Evolutionary conservation across 2,329 filamentous ascomycete species (phyloP).

Genomic region (Xylariales sp.): DNA sequence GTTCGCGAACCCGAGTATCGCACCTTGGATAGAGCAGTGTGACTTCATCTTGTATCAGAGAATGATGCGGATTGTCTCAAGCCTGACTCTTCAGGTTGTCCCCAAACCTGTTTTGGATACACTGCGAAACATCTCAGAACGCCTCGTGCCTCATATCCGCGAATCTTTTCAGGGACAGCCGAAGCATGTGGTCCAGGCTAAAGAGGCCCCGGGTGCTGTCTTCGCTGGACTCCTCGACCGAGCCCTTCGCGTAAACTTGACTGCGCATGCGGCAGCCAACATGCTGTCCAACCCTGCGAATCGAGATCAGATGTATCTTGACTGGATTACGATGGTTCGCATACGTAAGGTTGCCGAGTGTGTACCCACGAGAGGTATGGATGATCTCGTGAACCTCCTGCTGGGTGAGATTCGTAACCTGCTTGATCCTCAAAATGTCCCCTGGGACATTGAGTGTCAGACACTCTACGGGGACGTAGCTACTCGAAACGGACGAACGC

Average conservation of each 20-base stretch:
- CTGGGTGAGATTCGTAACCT: conserved; percentile 65
- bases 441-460: conserved; percentile 59
- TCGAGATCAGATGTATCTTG: conserved; percentile 90
- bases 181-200: conserved; percentile 77
- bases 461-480: conserved; percentile 57
- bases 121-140: conserved; percentile 78
- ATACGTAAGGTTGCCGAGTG: conserved; percentile 60
- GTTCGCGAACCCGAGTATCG: conserved; percentile 73
- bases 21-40: conserved; percentile 91
- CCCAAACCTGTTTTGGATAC: conserved; percentile 84
- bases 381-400: conserved; percentile 59
- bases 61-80: conserved; percentile 88
- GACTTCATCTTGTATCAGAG: conserved; percentile 96
- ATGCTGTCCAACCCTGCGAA: conserved; percentile 87
- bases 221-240: conserved; percentile 85
- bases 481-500: conserved; percentile 39
- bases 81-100: conserved; percentile 85
- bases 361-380: conserved; percentile 59
- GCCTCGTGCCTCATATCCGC: conserved; percentile 74
- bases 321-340: conserved; percentile 70
- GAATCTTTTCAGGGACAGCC: conserved; percentile 84
- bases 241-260: conserved; percentile 84
- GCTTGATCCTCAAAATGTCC: conserved; percentile 62
- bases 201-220: conserved; percentile 80
- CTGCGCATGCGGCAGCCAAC: conserved; percentile 89